Base-by-base conservation (phyloP, 23 red algal genomes). In the Gracilaria caudata region DNA sequence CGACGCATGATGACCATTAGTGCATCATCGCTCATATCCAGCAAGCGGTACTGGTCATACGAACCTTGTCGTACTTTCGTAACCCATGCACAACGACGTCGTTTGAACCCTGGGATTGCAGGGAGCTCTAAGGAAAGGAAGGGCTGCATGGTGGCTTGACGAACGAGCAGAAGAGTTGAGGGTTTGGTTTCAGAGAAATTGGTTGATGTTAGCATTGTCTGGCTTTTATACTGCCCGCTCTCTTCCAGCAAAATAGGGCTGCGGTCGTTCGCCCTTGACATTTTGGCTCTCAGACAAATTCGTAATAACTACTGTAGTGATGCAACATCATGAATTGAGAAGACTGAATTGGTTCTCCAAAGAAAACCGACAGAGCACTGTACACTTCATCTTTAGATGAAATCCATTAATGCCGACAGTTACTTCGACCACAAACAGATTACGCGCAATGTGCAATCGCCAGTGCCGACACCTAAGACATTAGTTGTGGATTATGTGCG, bases 1-100 rank as follows among this genome's bases (percentile, higher is more conserved):
- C 70, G 70, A 24, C 25, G 37, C 70, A 75, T 75, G 19, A 75
- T 24, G 0, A 75, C 70, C 37, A 49, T 46, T 0, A 75, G 70
- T 9, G 47, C 70, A n/a, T 75, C 70, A 75, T 75, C 70, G 70
- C 70, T 75, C 7, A 75, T 38, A 16, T 75, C 70, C 24, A 75
- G 70, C 3, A 75, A 30, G 25, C 32, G 70, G 70, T 25, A 75
- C 25, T 47, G 39, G 3, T 24, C n/a, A 29, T 46, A 75, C 20
- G 70, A 75, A 75, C 70, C 39, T 47, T 46, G n/a, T 13, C 39
- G 19, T 12, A 75, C 70, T 4, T 6, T 45, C 25, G 70, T 39
- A 23, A 75, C 8, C 70, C 70, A 75, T 9, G 24, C 25, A 12
- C 9, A 26, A 75, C 70, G 70, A 38, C 70, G 70, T 3, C 70